Conservation (phyloP, 805 yeast species). For the Lachancea kluyveri region DNA sequence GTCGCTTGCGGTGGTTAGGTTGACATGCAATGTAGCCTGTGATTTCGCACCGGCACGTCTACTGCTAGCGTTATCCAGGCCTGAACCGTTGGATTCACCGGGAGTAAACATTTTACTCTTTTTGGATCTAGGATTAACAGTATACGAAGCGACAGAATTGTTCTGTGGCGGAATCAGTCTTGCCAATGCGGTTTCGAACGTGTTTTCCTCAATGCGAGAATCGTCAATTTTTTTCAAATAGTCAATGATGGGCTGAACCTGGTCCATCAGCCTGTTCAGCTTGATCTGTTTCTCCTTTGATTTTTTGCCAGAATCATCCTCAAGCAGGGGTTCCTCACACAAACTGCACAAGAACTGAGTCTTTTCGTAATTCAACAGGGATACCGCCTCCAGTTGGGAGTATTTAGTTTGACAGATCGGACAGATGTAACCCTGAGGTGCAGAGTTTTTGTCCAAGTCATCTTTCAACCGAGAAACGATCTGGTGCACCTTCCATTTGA, state of each 20-base stretch:
- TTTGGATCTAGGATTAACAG: conserved; percentile 45
- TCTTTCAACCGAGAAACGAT: conserved; percentile 73
- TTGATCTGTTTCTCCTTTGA: conserved; percentile 76
- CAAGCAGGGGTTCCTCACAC: conserved; percentile 71
- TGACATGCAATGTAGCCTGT: conserved; percentile 84
- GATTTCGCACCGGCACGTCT: conserved; percentile 52
- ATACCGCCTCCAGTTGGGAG: conserved; percentile 81
- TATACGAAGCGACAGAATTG: conserved; percentile 59
- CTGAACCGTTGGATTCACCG: conserved; percentile 27
- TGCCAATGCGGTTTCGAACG: conserved; percentile 78
- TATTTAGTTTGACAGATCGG: conserved; percentile 78
- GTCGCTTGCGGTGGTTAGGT: conserved; percentile 80
- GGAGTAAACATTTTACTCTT: conserved; percentile 39
- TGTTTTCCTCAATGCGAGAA: conserved; percentile 74
- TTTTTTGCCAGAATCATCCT: conserved; percentile 83
- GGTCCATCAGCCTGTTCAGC: conserved; percentile 79
- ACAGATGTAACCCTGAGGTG: conserved; percentile 92
- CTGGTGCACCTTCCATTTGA: conserved; percentile 93
- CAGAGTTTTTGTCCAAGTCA: conserved; percentile 76
- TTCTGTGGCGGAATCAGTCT: conserved; percentile 82
- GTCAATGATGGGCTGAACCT: conserved; percentile 81
- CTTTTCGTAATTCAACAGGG: conserved; percentile 71
- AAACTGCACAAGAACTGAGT: conserved; percentile 79
- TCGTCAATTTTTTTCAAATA: conserved; percentile 80
- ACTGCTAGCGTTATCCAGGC: conserved; percentile 36